phyloP scores from a whole-genome alignment of 768 basidiomycete species.

The Lactifluus hygrophoroides region DNA sequence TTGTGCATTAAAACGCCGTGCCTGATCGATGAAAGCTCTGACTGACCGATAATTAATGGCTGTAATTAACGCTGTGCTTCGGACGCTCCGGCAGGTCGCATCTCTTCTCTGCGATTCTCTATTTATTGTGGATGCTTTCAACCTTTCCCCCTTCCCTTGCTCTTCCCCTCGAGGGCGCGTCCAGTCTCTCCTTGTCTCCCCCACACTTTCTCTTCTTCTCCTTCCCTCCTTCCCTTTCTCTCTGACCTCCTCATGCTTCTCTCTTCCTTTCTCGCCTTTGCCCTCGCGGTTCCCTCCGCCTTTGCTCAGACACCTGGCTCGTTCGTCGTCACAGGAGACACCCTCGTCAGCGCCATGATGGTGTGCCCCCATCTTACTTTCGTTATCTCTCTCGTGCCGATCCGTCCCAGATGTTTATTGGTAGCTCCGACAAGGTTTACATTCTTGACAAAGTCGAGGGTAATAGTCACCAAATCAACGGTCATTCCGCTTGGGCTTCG shows the following conservation, averaged over 20 bases:
- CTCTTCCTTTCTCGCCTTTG: neutral
- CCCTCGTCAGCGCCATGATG: constrained; percentile 6
- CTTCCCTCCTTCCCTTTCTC: neutral
- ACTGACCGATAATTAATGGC: too few species aligned
- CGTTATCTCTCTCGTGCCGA: neutral
- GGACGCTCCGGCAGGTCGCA: too few species aligned
- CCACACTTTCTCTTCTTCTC: neutral
- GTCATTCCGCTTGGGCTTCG: constrained; percentile 68
- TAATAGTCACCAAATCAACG: constrained; percentile 54
- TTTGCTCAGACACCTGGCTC: neutral
- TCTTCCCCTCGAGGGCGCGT: neutral
- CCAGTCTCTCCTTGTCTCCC: neutral
- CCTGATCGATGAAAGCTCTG: too few species aligned
- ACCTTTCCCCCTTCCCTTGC: neutral
- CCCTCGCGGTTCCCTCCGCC: neutral
- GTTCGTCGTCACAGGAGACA: neutral
- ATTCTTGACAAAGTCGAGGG: too few species aligned
- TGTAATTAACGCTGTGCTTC: too few species aligned
- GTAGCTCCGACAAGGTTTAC: constrained; percentile 70
- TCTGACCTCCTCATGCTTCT: neutral
- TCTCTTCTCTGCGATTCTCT: too few species aligned
- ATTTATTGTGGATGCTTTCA: too few species aligned
- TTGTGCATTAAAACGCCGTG: too few species aligned
- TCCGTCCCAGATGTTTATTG: constrained; percentile 61
- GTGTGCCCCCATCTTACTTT: neutral